Percentiles rank a stretch among this genome's conserved stretches.
These are phyloP conservation scores for Gracilaria vermiculophylla DNA, from an alignment of 23 red algal genomes.

Conservation along the genomic window DNA sequence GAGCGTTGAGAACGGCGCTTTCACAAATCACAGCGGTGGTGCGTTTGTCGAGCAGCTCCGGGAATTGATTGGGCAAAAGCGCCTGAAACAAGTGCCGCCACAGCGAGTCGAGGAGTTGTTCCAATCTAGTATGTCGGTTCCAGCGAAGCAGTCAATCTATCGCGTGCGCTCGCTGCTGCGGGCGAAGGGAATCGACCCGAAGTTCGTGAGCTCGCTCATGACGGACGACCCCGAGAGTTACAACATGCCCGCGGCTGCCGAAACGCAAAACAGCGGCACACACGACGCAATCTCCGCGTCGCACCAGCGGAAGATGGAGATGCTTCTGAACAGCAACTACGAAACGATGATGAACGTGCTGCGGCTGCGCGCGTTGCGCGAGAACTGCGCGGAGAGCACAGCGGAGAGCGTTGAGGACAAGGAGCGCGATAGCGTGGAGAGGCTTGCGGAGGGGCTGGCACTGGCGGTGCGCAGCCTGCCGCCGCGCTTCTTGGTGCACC, in stretches of 20 bases:
- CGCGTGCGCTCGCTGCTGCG: slow-evolving; percentile 19
- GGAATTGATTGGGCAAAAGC: slow-evolving; percentile 10
- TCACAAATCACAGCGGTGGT: neutral
- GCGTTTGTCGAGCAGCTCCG: neutral
- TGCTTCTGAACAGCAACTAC: slow-evolving; percentile 35
- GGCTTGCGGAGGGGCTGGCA: slow-evolving; percentile 13
- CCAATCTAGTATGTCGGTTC: neutral
- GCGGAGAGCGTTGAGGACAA: slow-evolving; percentile 45
- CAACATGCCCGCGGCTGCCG: neutral
- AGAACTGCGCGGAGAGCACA: slow-evolving; percentile 19
- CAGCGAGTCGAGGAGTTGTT: slow-evolving; percentile 2
- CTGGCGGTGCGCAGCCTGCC: slow-evolving; percentile 10
- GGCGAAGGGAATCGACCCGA: slow-evolving; percentile 45
- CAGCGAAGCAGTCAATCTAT: slow-evolving; percentile 12
- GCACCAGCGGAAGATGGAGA: slow-evolving; percentile 30
- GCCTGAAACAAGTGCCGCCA: neutral
- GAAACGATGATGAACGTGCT: slow-evolving; percentile 64
- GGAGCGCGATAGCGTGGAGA: slow-evolving; percentile 45
- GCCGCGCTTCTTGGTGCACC: slow-evolving; percentile 26
- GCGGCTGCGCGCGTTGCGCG: slow-evolving; percentile 39
- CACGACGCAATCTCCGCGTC: neutral
- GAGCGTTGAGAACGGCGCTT: neutral
- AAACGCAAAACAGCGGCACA: neutral
- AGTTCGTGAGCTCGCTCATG: slow-evolving; percentile 33
- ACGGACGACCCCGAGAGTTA: slow-evolving; percentile 14